Percentiles rank a stretch among this genome's conserved stretches.
Conservation (phyloP, 768 basidiomycete genomes). For the Amanita rubescens region DNA sequence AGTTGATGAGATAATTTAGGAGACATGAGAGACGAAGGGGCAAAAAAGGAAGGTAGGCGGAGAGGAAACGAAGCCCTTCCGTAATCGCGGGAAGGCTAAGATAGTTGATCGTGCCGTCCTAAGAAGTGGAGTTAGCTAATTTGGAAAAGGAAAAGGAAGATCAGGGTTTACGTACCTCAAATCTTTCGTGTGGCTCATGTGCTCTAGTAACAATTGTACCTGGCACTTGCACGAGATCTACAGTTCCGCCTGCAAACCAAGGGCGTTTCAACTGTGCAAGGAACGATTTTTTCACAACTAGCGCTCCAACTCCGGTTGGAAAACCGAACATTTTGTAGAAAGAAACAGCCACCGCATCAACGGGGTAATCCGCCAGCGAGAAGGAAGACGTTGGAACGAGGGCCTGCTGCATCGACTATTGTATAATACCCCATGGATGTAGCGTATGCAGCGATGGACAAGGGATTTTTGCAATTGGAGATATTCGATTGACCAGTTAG, state of each 20-base stretch:
- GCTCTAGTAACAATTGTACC: slow-evolving; percentile 60
- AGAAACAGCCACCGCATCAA: slow-evolving; percentile 78
- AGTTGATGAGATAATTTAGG: slow-evolving; percentile 49
- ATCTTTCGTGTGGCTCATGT: slow-evolving; percentile 56
- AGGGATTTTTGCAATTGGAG: slow-evolving; percentile 63
- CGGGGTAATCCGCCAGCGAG: slow-evolving; percentile 55
- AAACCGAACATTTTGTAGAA: slow-evolving; percentile 92
- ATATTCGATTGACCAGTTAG: slow-evolving; percentile 81
- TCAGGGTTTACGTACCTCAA: slow-evolving; percentile 48
- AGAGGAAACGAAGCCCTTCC: slow-evolving; percentile 68
- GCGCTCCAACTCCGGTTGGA: slow-evolving; percentile 77
- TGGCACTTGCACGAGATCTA: slow-evolving; percentile 78
- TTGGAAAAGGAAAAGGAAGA: slow-evolving; percentile 5
- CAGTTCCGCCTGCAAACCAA: slow-evolving; percentile 83
- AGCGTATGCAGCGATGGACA: slow-evolving; percentile 59
- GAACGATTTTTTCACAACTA: slow-evolving; percentile 68
- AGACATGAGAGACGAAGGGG: slow-evolving; percentile 69
- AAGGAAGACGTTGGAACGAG: slow-evolving; percentile 66
- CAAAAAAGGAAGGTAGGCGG: slow-evolving; percentile 73
- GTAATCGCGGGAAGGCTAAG: slow-evolving; percentile 71
- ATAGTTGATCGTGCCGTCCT: slow-evolving; percentile 88
- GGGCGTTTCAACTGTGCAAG: slow-evolving; percentile 54
- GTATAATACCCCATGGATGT: slow-evolving; percentile 63
- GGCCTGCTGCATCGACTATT: slow-evolving; percentile 77
- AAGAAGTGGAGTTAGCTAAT: background rate